phyloP scores from a whole-genome alignment of 192 early-diverging fungal genomes.

The Anaeromyces robustus region DNA sequence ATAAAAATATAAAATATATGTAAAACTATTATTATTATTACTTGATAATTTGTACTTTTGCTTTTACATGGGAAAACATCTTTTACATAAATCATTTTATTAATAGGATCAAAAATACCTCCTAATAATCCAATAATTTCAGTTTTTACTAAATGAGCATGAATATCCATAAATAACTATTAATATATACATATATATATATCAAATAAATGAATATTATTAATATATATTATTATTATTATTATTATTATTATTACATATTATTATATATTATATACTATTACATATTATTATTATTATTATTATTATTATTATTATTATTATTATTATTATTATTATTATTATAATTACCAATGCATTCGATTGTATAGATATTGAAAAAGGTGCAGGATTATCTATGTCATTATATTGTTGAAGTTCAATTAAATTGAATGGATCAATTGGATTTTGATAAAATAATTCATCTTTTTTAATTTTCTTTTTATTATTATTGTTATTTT shows the following conservation, averaged over 20 bases:
- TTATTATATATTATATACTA: too few species aligned
- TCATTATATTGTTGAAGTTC: slow-evolving; percentile 15
- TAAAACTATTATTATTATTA: slow-evolving; percentile 3
- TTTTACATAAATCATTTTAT: slow-evolving; percentile 33
- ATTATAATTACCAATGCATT: slow-evolving; percentile 27
- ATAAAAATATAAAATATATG: not conserved
- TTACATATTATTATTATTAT: too few species aligned
- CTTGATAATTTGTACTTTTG: slow-evolving; percentile 60
- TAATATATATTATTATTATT: too few species aligned
- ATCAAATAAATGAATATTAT: too few species aligned
- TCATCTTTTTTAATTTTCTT: not conserved
- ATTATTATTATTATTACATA: too few species aligned
- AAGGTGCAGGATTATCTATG: slow-evolving; percentile 25
- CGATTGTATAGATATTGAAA: slow-evolving; percentile 24
- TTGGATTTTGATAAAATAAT: slow-evolving; percentile 25
- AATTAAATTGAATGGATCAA: slow-evolving; percentile 41
- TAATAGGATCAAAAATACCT: slow-evolving; percentile 41
- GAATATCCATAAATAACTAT: slow-evolving; percentile 81
- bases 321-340: too few species aligned
- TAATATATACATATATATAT: too few species aligned
- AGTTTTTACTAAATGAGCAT: slow-evolving; percentile 74
- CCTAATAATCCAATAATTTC: slow-evolving; percentile 90
- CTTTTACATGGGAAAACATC: slow-evolving; percentile 67
- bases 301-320: too few species aligned
- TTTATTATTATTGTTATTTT: not conserved